These are phyloP conservation scores for Leptographium lundbergii DNA, from an alignment of 2,329 filamentous ascomycete species.

Conservation along the genomic window DNA sequence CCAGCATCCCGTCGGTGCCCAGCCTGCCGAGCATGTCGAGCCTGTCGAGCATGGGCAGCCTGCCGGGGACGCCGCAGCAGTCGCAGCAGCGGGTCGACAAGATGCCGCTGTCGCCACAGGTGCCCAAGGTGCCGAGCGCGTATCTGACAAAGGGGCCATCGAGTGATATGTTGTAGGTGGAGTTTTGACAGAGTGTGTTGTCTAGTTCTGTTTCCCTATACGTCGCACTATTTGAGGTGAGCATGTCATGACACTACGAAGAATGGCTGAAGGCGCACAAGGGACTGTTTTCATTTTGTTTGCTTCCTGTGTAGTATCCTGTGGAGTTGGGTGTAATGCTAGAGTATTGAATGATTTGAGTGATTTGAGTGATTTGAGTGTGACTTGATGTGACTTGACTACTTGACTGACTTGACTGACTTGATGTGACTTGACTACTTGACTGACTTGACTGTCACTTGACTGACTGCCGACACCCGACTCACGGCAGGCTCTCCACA, in stretches of 20 bases:
- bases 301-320: no score
- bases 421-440: no score
- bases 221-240: neutral
- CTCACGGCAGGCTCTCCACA: conserved; percentile 8
- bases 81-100: neutral
- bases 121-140: neutral
- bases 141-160: neutral
- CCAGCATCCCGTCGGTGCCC: neutral
- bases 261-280: neutral
- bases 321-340: no score
- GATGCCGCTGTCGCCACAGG: neutral
- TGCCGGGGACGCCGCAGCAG: neutral
- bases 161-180: neutral
- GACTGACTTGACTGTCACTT: neutral
- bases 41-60: neutral
- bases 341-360: no score
- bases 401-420: no score
- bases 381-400: no score
- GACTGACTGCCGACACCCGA: neutral
- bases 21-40: neutral
- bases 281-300: neutral
- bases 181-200: neutral
- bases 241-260: neutral
- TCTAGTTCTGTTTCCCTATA: neutral
- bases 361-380: no score